Base-by-base conservation (phyloP, 768 basidiomycete genomes). In the Boletus sp. region DNA sequence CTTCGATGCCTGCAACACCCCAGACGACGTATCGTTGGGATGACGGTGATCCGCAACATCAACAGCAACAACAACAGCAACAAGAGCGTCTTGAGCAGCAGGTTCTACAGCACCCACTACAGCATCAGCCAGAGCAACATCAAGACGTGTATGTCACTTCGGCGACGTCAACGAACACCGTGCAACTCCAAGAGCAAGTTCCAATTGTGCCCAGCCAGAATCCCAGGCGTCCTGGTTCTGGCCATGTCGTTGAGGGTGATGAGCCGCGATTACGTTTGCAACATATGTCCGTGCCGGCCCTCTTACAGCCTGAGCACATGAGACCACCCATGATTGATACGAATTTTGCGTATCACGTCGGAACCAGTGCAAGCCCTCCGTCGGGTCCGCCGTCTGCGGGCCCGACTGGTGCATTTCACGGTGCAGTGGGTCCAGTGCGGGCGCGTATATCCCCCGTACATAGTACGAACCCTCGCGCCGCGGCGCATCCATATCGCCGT, bases 1-100 rank as follows among this genome's bases (percentile, higher is more conserved):
- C 75, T 68, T 79, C 81, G 30, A 74, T 73, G 62, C 77, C 82
- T 46, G 67, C 80, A 29, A 81, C 81, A 12, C 80, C 82, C 11
- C 74, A 74, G 64, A 73, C 68, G 46, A 61, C 61, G 54, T 77
- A 67, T 70, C 75, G 75, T 55, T 75, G 75, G 74, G 73, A 75
- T 75, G 77, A 76, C 72, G 75, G 65, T 75, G 30, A 71, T 15
- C 49, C 7, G 9, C 60, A 42, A n/a, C 58, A 50, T 12, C 57
- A 48, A 35, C 47, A 48, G 18, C 73, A 71, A 14, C 60, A 64
- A 14, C 69, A 71, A 52, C 71, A 71, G 17, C 72, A 72, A n/a
- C 69, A 72, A 36, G 72, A 77, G 10, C 63, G 30, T 24, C 65
- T 71, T 65, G 69, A 70, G 55, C 71, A 81, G 59, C 74, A 70